A percentile compares a stretch with the other conserved stretches of the same genome.
These are phyloP conservation scores for Tricladium varicosporioides DNA, from an alignment of 2,329 filamentous ascomycete species.

Conservation along the genomic window DNA sequence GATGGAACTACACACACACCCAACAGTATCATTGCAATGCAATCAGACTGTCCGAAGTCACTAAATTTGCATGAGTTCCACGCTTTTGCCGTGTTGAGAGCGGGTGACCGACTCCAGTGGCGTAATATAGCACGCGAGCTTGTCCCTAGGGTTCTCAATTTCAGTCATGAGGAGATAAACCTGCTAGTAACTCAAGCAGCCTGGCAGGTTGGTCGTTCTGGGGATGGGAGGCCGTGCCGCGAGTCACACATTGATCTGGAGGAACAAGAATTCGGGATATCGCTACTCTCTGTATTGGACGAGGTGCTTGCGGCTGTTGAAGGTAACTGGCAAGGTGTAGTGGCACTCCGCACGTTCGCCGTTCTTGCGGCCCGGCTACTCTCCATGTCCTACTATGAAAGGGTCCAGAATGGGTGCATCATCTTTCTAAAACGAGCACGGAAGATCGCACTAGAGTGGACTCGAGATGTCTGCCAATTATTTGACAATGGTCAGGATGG, in stretches of 20 bases:
- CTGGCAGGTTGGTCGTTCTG: slow-evolving; percentile 44
- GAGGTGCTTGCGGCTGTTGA: slow-evolving; percentile 36
- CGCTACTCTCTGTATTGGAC: slow-evolving; percentile 35
- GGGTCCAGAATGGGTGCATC: neutral
- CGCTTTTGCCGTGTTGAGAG: slow-evolving; percentile 45
- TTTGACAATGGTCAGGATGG: neutral
- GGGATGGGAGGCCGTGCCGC: slow-evolving; percentile 22
- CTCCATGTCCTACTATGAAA: too few species aligned
- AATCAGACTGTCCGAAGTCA: slow-evolving; percentile 44
- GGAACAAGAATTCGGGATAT: slow-evolving; percentile 34
- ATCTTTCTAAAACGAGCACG: neutral
- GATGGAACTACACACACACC: slow-evolving; percentile 31
- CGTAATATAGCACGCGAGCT: slow-evolving; percentile 53
- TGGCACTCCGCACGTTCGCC: slow-evolving; percentile 40
- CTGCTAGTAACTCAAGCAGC: slow-evolving; percentile 48
- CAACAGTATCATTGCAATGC: slow-evolving; percentile 52
- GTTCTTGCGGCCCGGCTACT: neutral
- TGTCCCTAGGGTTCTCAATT: slow-evolving; percentile 44
- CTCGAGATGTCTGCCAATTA: neutral
- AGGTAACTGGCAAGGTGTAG: slow-evolving; percentile 50
- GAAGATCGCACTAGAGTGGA: neutral
- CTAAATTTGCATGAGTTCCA: slow-evolving; percentile 55
- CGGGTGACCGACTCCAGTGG: slow-evolving; percentile 53
- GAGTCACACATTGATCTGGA: slow-evolving; percentile 37
- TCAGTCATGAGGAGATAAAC: slow-evolving; percentile 47